Percentiles rank a stretch among this genome's conserved stretches.
These are phyloP conservation scores for Lactarius pseudohatsudake DNA, from an alignment of 768 basidiomycete genomes.

Conservation along the genomic window DNA sequence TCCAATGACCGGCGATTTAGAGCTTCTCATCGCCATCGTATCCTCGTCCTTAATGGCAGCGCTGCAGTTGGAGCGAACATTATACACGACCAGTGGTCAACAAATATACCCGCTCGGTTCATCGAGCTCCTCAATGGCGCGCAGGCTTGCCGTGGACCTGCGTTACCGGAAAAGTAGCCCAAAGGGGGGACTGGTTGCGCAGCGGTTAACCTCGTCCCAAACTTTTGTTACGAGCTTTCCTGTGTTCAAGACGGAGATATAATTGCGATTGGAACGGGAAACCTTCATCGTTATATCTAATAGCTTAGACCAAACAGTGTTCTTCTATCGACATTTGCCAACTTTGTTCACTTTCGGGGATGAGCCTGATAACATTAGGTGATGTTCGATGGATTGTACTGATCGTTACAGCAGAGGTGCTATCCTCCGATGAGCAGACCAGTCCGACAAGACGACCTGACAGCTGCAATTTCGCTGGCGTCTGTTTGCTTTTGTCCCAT, in stretches of 20 bases:
- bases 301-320: not conserved
- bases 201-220: slow-evolving; percentile 59
- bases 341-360: not conserved
- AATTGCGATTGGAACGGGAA: slow-evolving; percentile 9
- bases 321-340: not conserved
- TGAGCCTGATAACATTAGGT: not conserved
- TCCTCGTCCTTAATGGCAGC: slow-evolving; percentile 66
- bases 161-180: slow-evolving; percentile 49
- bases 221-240: slow-evolving; percentile 76
- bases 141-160: slow-evolving; percentile 63
- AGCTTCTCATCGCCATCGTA: slow-evolving; percentile 64
- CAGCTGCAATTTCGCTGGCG: not conserved
- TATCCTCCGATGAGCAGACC: too few species aligned
- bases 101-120: slow-evolving; percentile 56
- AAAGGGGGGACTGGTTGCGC: slow-evolving; percentile 54
- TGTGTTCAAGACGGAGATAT: slow-evolving; percentile 48
- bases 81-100: slow-evolving; percentile 53
- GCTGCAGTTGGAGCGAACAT: slow-evolving; percentile 69
- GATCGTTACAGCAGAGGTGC: not conserved
- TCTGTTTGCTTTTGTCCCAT: not conserved
- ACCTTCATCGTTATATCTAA: not conserved
- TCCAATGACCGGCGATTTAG: slow-evolving; percentile 50
- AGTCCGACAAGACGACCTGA: not conserved
- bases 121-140: slow-evolving; percentile 60
- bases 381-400: not conserved